Evolutionary conservation across 345 rosid genomes (phyloP), one percentile per base, ranked within the genome.

Genomic region (Psidium guajava): DNA sequence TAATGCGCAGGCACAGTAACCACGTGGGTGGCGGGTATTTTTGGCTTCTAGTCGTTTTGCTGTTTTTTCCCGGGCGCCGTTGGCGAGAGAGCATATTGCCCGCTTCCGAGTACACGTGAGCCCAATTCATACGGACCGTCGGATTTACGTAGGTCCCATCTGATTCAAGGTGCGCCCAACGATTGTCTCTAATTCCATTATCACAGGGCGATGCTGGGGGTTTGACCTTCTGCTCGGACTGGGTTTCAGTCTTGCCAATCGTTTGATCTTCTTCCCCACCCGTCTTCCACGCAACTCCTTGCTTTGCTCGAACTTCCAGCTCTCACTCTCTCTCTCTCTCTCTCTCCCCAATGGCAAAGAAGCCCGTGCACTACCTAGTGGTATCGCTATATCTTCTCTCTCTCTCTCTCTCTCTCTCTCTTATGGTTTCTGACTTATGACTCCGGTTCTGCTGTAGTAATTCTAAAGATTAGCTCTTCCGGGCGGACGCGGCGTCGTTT

Each of bases 311-410:
- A 44, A 69, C 47, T 47, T 20, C 47, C 24, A 69, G 7, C 6
- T 51, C 57, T 40, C 25, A 6, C 83, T 50, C 54, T 20, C 40
- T 18, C 83, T 13, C 22, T 57, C 54, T 50, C 58, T 14, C 18
- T 40, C 54, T 50, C 58, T 14, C 18, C 32, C 0, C 73, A 36
- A 94, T 88, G 93, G 88, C 81, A 18, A 90, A 88, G 54, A 83
- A 88, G 83, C 82, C 81, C 74, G 89, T 93, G 24, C 90, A 89
- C 73, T 93, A 93, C 90, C 87, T 32, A 12, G 89, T 92, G 88
- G 93, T 80, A 52, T 64, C 82, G 13, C 2, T 13, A 28, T 64
- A 64, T 64, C 75, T 64, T 14, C 36, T 14, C 40, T 27, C 73
- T 59, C 40, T 28, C 83, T 59, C 84, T 52, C 57, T 13, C 36